A percentile compares a stretch with the other conserved stretches of the same genome.
Conservation (phyloP, 345 rosid genomes). For the Euphorbia pulcherrima region DNA sequence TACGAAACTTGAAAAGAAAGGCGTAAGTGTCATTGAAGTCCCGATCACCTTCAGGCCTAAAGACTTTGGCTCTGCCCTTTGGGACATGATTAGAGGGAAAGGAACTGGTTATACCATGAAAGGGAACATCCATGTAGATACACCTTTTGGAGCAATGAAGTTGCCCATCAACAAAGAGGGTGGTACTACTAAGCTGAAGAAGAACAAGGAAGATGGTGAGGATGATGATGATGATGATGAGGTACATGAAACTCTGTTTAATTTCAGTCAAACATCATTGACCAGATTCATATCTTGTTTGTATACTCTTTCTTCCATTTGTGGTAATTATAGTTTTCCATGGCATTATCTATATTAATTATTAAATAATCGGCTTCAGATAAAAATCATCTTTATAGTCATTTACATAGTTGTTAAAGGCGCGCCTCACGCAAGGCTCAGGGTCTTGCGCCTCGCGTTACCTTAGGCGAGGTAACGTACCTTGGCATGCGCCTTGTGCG, state of each 20-base stretch:
- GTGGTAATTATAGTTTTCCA: neutral
- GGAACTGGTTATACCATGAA: slow-evolving; percentile 88
- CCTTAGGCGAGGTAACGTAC: too few species aligned
- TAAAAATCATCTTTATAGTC: neutral
- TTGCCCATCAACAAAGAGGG: slow-evolving; percentile 90
- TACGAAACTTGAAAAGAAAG: slow-evolving; percentile 65
- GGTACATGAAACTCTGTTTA: slow-evolving; percentile 24
- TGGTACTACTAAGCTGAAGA: slow-evolving; percentile 81
- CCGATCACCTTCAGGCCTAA: slow-evolving; percentile 89
- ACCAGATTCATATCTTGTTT: neutral
- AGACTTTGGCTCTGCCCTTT: slow-evolving; percentile 92
- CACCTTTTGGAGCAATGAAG: slow-evolving; percentile 95
- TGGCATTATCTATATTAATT: neutral
- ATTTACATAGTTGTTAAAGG: too few species aligned
- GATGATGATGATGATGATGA: slow-evolving; percentile 58
- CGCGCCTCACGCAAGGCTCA: too few species aligned
- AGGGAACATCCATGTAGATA: slow-evolving; percentile 75
- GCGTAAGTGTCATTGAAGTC: slow-evolving; percentile 50
- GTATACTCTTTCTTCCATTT: neutral
- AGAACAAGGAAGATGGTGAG: slow-evolving; percentile 64
- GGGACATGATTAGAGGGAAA: slow-evolving; percentile 98
- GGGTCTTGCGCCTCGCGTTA: too few species aligned
- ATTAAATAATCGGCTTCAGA: neutral
- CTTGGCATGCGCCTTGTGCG: too few species aligned
- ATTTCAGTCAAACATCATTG: neutral